Evolutionary conservation across 2,329 filamentous ascomycete genomes (phyloP).

Genomic region (Akanthomyces lecanii): DNA sequence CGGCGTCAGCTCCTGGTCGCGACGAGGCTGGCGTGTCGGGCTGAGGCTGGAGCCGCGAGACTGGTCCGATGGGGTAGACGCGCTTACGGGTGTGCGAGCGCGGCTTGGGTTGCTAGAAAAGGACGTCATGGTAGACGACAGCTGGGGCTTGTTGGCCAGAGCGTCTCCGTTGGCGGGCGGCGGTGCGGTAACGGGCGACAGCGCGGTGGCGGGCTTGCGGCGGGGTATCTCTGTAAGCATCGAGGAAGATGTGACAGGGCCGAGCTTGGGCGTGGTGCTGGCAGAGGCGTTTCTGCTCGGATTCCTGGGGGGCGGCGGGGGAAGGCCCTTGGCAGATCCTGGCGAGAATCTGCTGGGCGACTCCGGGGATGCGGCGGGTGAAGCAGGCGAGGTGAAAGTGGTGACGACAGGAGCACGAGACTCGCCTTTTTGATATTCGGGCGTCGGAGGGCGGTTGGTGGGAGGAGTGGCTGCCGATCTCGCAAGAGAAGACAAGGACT

Average conservation of each 20-base stretch:
- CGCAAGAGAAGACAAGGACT: not conserved
- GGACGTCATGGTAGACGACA: not conserved
- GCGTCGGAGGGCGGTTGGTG: slow-evolving; percentile 41
- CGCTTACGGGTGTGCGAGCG: slow-evolving; percentile 5
- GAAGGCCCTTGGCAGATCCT: slow-evolving; percentile 19
- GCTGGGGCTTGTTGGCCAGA: not conserved
- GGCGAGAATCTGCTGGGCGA: slow-evolving; percentile 24
- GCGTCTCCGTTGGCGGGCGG: not conserved
- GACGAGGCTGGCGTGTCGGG: slow-evolving; percentile 18
- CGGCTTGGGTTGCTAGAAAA: not conserved
- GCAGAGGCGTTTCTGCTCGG: not conserved
- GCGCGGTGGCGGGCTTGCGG: slow-evolving; percentile 1
- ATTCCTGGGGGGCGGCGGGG: slow-evolving; percentile 6
- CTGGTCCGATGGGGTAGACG: not conserved
- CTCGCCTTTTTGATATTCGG: slow-evolving; percentile 45
- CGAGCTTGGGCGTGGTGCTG: not conserved
- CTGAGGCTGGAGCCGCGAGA: slow-evolving; percentile 31
- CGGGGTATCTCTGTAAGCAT: slow-evolving; percentile 13
- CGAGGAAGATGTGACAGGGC: not conserved
- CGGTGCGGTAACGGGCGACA: not conserved
- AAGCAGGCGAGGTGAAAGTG: slow-evolving; percentile 39
- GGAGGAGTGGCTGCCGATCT: not conserved
- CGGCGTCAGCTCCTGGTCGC: slow-evolving; percentile 22
- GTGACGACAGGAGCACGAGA: slow-evolving; percentile 34
- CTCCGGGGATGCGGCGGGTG: slow-evolving; percentile 43